phyloP scores from a whole-genome alignment of 2,329 filamentous ascomycete genomes.

The Scleromitrula shiraiana region DNA sequence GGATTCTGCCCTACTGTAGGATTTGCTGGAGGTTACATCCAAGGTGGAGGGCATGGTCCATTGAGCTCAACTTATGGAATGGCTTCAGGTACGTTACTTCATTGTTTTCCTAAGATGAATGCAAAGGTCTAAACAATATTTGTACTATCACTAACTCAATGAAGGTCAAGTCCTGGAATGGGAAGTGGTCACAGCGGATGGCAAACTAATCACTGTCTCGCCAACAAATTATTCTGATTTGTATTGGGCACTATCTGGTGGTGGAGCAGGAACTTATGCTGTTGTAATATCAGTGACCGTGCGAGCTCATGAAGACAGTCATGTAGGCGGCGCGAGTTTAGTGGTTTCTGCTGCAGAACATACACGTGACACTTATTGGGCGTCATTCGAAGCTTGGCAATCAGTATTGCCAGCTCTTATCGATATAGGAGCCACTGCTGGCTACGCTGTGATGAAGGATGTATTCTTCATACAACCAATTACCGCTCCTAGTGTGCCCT shows the following conservation, averaged over 20 bases:
- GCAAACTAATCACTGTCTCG: constrained; percentile 41
- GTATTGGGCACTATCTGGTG: constrained; percentile 54
- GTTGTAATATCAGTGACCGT: constrained; percentile 48
- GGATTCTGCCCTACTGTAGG: constrained; percentile 40
- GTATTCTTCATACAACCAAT: constrained; percentile 41
- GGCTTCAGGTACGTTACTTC: constrained; percentile 23
- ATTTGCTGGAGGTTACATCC: constrained; percentile 40
- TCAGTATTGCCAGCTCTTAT: constrained; percentile 37
- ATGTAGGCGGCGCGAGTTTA: constrained; percentile 33
- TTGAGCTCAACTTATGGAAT: constrained; percentile 46
- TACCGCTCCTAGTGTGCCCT: constrained; percentile 40
- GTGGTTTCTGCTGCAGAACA: constrained; percentile 41
- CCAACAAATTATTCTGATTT: constrained; percentile 45
- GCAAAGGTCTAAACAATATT: not conserved
- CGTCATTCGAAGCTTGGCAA: constrained; percentile 40
- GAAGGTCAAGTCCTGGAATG: constrained; percentile 52
- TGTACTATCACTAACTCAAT: constrained; percentile 32
- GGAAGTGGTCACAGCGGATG: constrained; percentile 44
- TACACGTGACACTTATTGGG: constrained; percentile 41
- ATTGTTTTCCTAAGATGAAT: not conserved
- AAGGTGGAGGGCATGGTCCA: constrained; percentile 51
- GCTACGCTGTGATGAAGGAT: constrained; percentile 40
- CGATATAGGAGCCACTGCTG: constrained; percentile 40
- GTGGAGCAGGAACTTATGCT: constrained; percentile 47
- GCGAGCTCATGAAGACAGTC: constrained; percentile 38